Percentiles rank a stretch among this genome's conserved stretches.
These are phyloP conservation scores for Zelopaecilomyces penicillatus DNA, from an alignment of 2,329 filamentous ascomycete genomes.

Conservation along the genomic window DNA sequence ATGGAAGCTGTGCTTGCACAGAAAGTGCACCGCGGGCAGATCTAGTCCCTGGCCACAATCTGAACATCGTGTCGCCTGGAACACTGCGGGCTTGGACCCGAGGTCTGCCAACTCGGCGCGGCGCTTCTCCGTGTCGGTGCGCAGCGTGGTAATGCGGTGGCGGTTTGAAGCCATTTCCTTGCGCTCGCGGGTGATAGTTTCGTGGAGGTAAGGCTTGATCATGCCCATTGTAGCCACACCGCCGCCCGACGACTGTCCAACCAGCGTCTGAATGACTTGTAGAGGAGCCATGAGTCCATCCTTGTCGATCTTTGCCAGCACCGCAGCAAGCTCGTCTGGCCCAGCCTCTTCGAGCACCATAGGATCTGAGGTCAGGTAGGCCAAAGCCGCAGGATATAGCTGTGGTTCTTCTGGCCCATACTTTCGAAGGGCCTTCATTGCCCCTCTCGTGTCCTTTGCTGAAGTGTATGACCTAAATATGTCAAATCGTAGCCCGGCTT, in stretches of 20 bases:
- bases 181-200: slow-evolving; percentile 81
- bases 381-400: slow-evolving; percentile 82
- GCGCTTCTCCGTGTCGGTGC: slow-evolving; percentile 72
- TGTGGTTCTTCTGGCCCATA: slow-evolving; percentile 88
- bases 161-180: slow-evolving; percentile 76
- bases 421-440: slow-evolving; percentile 80
- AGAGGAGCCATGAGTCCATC: slow-evolving; percentile 91
- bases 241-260: slow-evolving; percentile 43
- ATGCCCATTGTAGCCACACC: slow-evolving; percentile 93
- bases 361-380: slow-evolving; percentile 85
- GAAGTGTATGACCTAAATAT: slow-evolving; percentile 96
- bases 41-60: slow-evolving; percentile 73
- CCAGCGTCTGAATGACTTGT: slow-evolving; percentile 88
- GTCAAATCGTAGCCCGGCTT: slow-evolving; percentile 83
- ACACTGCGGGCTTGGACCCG: slow-evolving; percentile 71
- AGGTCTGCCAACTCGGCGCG: slow-evolving; percentile 71
- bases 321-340: slow-evolving; percentile 65
- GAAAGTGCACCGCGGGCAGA: slow-evolving; percentile 84
- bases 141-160: slow-evolving; percentile 73
- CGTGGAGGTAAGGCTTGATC: slow-evolving; percentile 84
- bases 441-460: slow-evolving; percentile 82
- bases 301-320: slow-evolving; percentile 79
- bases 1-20: slow-evolving; percentile 97
- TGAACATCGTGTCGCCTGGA: slow-evolving; percentile 82
- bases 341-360: slow-evolving; percentile 78